Percentiles rank a stretch among this genome's conserved stretches.
phyloP scores from a whole-genome alignment of 805 yeast species.

The Vanderwaltozyma verrucispora region DNA sequence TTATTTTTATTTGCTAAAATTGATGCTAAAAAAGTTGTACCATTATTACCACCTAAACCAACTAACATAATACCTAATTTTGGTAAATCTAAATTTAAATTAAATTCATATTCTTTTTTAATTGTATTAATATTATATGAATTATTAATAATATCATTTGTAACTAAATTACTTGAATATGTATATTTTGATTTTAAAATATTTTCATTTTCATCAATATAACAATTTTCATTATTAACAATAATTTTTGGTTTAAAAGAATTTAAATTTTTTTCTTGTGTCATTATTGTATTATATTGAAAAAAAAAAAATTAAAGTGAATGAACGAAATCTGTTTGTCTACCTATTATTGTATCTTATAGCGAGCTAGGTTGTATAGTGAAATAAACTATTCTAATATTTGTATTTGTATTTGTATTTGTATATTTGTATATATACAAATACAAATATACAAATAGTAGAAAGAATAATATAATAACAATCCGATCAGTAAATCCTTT shows the following conservation, averaged over 20 bases:
- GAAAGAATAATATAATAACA: too few relatives aligned
- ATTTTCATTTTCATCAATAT: constrained; percentile 41
- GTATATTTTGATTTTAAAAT: constrained; percentile 49
- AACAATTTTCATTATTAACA: constrained; percentile 43
- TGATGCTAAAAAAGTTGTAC: constrained; percentile 82
- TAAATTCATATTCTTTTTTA: constrained; percentile 67
- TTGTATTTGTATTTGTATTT: too few relatives aligned
- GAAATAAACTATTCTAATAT: too few relatives aligned
- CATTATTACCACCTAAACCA: constrained; percentile 95
- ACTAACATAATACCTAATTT: constrained; percentile 84
- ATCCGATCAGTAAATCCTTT: too few relatives aligned
- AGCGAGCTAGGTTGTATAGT: too few relatives aligned
- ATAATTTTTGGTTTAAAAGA: constrained; percentile 26
- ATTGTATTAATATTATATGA: constrained; percentile 59
- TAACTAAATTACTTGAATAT: constrained; percentile 63
- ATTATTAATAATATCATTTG: constrained; percentile 37
- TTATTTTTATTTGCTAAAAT: constrained; percentile 76
- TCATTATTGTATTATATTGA: not conserved
- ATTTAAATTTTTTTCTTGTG: not conserved
- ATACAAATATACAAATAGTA: too few relatives aligned
- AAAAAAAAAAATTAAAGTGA: too few relatives aligned
- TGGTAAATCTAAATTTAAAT: constrained; percentile 71
- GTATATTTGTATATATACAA: too few relatives aligned
- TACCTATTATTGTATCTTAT: too few relatives aligned
- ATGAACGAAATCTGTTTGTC: too few relatives aligned